Conservation (phyloP, 208 protist genomes). For the Trypanosoma vivax region DNA sequence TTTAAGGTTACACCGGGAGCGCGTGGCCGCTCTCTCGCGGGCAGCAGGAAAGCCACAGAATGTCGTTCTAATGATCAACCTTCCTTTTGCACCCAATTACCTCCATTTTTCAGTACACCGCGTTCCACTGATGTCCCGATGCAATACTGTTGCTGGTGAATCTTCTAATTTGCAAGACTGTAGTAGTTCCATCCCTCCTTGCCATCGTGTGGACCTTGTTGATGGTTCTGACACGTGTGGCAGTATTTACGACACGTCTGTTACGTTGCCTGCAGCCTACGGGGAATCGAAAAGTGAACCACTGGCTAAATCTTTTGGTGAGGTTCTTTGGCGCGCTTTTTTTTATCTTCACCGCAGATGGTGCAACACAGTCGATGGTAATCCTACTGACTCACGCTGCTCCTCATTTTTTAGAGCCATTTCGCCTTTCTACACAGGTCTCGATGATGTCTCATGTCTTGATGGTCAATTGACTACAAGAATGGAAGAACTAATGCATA, state of each 20-base stretch:
- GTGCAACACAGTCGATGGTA: neutral
- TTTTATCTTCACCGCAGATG: slow-evolving; percentile 5
- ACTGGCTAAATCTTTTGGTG: slow-evolving; percentile 16
- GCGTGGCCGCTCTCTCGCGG: slow-evolving; percentile 8
- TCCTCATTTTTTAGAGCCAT: slow-evolving; percentile 6
- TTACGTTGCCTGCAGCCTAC: too few species aligned
- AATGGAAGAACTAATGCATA: slow-evolving; percentile 5
- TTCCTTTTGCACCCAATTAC: slow-evolving; percentile 7
- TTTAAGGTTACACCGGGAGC: slow-evolving; percentile 9
- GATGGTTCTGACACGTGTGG: too few species aligned
- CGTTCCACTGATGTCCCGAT: neutral
- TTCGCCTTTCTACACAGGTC: slow-evolving; percentile 13
- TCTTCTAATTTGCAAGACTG: neutral
- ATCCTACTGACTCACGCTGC: neutral
- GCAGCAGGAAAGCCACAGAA: slow-evolving; percentile 9
- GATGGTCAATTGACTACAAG: neutral
- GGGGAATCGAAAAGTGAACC: neutral
- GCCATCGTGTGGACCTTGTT: too few species aligned
- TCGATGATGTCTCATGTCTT: neutral
- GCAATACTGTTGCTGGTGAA: neutral
- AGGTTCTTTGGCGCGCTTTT: slow-evolving; percentile 16
- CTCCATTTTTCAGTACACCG: slow-evolving; percentile 18
- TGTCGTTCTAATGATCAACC: slow-evolving; percentile 20
- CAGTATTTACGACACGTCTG: too few species aligned
- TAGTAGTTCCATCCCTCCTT: too few species aligned